A percentile compares a stretch with the other conserved stretches of the same genome.
phyloP scores from a whole-genome alignment of 75 land plant species.

The Picea glauca region DNA sequence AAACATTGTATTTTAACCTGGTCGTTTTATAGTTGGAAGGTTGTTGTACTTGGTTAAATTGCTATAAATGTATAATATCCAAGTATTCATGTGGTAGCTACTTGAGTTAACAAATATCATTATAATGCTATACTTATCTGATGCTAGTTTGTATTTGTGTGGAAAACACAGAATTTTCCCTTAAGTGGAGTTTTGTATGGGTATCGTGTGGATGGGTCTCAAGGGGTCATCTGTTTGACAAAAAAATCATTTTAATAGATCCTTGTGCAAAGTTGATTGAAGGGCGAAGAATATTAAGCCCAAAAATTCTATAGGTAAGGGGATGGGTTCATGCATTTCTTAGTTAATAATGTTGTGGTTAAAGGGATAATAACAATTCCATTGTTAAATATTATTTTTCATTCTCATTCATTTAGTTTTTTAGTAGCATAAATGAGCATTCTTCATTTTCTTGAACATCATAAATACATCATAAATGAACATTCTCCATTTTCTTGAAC shows the following conservation, averaged over 20 bases:
- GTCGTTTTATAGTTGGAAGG: neutral
- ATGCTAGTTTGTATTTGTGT: neutral
- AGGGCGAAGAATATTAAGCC: constrained; percentile 78
- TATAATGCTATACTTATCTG: neutral
- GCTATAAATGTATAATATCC: neutral
- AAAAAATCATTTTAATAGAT: constrained; percentile 61
- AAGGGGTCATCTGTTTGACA: constrained; percentile 87
- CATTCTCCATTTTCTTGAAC: no score
- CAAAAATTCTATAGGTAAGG: constrained; percentile 78
- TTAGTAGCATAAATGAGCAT: no score
- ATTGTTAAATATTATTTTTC: no score
- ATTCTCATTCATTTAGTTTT: no score
- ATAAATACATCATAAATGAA: no score
- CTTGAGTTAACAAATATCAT: no score
- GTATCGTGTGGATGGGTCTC: constrained; percentile 75
- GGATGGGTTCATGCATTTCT: neutral
- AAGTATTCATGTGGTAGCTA: no score
- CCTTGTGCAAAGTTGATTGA: constrained; percentile 94
- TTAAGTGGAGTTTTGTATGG: constrained; percentile 13
- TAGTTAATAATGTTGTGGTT: no score
- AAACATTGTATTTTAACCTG: neutral
- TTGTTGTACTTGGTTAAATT: neutral
- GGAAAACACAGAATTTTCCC: constrained; percentile 55
- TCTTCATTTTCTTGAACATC: no score
- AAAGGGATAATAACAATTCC: no score